Evolutionary conservation across 345 rosid genomes (phyloP), one percentile per base, ranked within the genome.

Genomic region (Citrus maxima): DNA sequence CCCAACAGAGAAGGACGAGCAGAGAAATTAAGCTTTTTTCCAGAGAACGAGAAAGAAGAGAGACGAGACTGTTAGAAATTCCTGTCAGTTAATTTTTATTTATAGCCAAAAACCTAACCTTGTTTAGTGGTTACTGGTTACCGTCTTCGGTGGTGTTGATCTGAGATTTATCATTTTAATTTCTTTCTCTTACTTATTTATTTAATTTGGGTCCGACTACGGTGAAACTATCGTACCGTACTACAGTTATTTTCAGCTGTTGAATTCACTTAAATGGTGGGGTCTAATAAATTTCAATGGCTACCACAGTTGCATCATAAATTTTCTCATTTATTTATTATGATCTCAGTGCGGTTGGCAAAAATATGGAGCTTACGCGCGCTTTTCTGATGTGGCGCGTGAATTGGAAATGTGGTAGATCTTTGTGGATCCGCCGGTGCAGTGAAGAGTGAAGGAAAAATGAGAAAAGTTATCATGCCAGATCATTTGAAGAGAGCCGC

Each of bases 1-100:
- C 89, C 86, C 77, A 59, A 60, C 76, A 79, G 80, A 82, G 80
- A 18, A n/a, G 13, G 77, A 82, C 77, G 22, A 76, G 80, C 80
- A 67, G 75, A 66, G 65, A 28, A 28, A 28, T 28, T 28, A 28
- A 28, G 28, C 28, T 1, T 27, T 27, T 27, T 27, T 27, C 1
- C 0, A 13, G 55, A 12, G 9, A 28, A 1, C 30, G 63, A 70
- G 60, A 1, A 2, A 28, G 30, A 28, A 62, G 51, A 30, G 37
- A 25, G 7, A n/a, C 46, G 62, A 60, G 74, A 58, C 18, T 2
- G 35, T 8, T 62, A 28, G 30, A 28, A 28, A 28, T 28, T 2
- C 0, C 2, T 2, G 2, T 28, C 30, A 28, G 30, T 1, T 28
- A 28, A 28, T 2, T 28, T 28, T 28, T 28, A 78, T 71, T 62